phyloP scores from a whole-genome alignment of 2,329 filamentous ascomycete species.

The Aspergillus neoniger region DNA sequence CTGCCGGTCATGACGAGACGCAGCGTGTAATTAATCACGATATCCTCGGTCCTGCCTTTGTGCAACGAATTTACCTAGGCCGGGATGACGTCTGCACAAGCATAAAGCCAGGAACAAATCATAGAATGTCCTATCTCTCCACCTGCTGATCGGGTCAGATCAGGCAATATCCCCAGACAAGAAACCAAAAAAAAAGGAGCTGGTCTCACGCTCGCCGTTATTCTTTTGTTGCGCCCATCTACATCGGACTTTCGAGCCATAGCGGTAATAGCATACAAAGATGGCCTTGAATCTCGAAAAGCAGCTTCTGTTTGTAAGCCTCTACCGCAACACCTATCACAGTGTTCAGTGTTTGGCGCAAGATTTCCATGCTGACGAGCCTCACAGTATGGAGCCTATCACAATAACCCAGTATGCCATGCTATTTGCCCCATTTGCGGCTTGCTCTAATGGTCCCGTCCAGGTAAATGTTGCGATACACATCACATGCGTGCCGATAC shows the following conservation, averaged over 20 bases:
- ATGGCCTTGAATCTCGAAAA: slow-evolving; percentile 64
- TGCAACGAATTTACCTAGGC: slow-evolving; percentile 6
- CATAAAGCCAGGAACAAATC: slow-evolving; percentile 2
- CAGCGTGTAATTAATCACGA: slow-evolving; percentile 1
- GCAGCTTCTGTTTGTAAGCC: slow-evolving; percentile 65
- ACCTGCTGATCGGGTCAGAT: slow-evolving; percentile 20
- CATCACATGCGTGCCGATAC: slow-evolving; percentile 63
- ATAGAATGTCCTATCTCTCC: slow-evolving; percentile 17
- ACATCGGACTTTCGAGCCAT: background rate
- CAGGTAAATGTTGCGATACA: slow-evolving; percentile 67
- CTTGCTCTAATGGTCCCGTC: slow-evolving; percentile 22
- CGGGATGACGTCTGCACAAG: slow-evolving; percentile 14
- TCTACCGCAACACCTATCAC: slow-evolving; percentile 15
- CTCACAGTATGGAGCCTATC: slow-evolving; percentile 65
- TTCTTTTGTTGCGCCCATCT: background rate
- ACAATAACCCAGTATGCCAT: slow-evolving; percentile 60
- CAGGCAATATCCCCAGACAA: slow-evolving; percentile 7
- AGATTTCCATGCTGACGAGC: slow-evolving; percentile 15
- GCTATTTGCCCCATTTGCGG: slow-evolving; percentile 13
- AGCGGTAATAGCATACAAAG: slow-evolving; percentile 1
- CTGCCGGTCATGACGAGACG: background rate
- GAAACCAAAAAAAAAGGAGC: background rate
- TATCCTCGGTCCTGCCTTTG: slow-evolving; percentile 11
- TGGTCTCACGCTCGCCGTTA: background rate
- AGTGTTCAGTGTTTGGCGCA: background rate